Conservation (phyloP, 169 alveolate genomes). For the Eimeria acervulina region DNA sequence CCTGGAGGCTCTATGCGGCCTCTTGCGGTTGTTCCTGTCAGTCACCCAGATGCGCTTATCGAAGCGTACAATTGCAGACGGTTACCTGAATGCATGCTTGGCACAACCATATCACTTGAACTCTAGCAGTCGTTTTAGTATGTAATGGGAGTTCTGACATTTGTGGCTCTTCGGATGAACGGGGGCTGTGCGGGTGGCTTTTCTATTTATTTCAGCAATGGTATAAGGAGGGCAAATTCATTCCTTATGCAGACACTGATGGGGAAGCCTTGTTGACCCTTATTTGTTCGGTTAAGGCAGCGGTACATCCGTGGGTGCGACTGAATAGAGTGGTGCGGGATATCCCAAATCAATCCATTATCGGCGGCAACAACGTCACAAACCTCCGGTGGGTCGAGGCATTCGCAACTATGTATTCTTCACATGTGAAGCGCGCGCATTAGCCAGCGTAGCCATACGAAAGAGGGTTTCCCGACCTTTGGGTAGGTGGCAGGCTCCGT, state of each 20-base stretch:
- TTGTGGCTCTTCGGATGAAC: not conserved
- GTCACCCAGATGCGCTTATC: not conserved
- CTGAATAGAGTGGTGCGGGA: conserved; percentile 96
- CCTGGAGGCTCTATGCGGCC: not conserved
- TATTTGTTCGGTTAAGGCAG: conserved; percentile 90
- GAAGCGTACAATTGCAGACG: not conserved
- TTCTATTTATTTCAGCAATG: conserved; percentile 35
- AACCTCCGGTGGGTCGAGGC: conserved; percentile 93
- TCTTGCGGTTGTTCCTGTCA: not conserved
- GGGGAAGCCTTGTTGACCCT: conserved; percentile 83
- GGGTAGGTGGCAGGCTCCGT: not conserved
- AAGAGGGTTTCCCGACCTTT: not conserved
- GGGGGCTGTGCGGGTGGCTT: not conserved
- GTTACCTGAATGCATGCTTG: not conserved
- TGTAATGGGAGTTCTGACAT: not conserved
- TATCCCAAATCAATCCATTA: conserved; percentile 96
- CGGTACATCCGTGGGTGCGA: conserved; percentile 97
- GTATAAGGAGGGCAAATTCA: conserved; percentile 90
- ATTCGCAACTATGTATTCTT: not conserved
- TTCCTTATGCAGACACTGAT: conserved; percentile 94
- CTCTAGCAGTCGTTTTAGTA: not conserved
- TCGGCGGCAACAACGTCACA: conserved; percentile 96
- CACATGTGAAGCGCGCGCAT: not conserved
- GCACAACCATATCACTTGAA: not conserved
- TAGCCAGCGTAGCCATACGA: not conserved